Evolutionary conservation across 2,329 filamentous ascomycete genomes (phyloP).

Genomic region (Cadophora gregata): DNA sequence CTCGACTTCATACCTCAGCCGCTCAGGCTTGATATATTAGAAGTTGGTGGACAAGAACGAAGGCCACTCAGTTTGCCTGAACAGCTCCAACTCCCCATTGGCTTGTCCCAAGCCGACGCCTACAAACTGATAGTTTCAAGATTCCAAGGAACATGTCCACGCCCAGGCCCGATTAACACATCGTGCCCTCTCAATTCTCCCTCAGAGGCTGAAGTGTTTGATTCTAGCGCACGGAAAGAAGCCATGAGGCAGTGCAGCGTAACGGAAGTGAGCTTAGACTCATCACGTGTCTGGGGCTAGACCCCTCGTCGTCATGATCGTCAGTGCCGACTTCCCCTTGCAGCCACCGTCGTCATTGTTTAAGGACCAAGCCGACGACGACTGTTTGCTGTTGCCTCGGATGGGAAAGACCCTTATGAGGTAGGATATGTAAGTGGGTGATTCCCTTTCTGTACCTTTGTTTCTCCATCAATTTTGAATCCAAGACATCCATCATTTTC

Average conservation of each 20-base stretch:
- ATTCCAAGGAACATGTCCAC: slow-evolving; percentile 7
- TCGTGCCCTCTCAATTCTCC: not conserved
- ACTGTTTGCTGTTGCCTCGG: slow-evolving; percentile 10
- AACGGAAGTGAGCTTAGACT: not conserved
- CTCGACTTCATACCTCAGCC: too few species aligned
- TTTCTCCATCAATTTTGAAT: not conserved
- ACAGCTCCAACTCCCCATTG: not conserved
- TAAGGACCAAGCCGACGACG: not conserved
- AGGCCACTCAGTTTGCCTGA: not conserved
- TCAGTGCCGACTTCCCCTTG: not conserved
- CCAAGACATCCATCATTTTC: not conserved
- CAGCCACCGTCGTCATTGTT: slow-evolving; percentile 9
- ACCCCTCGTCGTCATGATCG: slow-evolving; percentile 10
- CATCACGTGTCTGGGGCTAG: slow-evolving; percentile 8
- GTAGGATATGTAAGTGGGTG: slow-evolving; percentile 7
- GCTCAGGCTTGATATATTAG: too few species aligned
- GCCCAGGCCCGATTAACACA: slow-evolving; percentile 8
- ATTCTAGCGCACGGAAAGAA: not conserved
- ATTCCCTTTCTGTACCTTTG: not conserved
- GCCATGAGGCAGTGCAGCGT: slow-evolving; percentile 2
- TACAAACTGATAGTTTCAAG: not conserved
- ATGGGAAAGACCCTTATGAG: not conserved
- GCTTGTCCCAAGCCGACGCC: not conserved
- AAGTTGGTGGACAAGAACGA: too few species aligned
- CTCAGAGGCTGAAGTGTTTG: slow-evolving; percentile 1